Conservation (phyloP, 306 rosid genomes). For the Chamaecrista fasciculata region DNA sequence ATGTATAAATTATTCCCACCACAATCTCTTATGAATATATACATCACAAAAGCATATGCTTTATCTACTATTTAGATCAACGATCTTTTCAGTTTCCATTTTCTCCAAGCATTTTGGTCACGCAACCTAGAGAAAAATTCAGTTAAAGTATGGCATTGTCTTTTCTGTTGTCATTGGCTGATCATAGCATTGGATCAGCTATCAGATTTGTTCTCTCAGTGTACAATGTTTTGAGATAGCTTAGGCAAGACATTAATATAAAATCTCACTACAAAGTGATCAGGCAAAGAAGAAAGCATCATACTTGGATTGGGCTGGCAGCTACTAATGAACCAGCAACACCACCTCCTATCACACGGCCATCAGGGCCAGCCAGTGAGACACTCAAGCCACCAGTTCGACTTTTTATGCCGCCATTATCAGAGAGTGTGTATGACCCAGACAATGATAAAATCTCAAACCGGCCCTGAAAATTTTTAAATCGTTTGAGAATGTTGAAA, state of each 20-base stretch:
- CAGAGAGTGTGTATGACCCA: conserved; percentile 58
- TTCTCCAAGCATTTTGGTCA: background rate
- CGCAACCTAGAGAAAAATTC: background rate
- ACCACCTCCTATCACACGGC: conserved; percentile 77
- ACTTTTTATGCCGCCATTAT: conserved; percentile 41
- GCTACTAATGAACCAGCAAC: conserved; percentile 77
- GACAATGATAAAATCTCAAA: conserved; percentile 76
- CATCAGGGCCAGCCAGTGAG: conserved; percentile 80
- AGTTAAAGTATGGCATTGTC: background rate
- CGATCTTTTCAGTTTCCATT: background rate
- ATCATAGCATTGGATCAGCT: background rate
- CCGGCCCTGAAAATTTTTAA: conserved; percentile 77
- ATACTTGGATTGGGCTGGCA: conserved; percentile 76
- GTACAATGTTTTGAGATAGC: background rate
- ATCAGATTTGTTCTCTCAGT: background rate
- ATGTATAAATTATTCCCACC: background rate
- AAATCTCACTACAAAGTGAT: background rate
- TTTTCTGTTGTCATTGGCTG: conserved; percentile 3
- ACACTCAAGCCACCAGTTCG: conserved; percentile 69
- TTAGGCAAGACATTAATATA: conserved; percentile 5
- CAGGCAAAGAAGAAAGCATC: conserved; percentile 12
- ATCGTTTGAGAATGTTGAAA: background rate
- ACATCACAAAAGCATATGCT: background rate
- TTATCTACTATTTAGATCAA: background rate
- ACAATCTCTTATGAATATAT: background rate